These are phyloP conservation scores for Paramyrothecium roridum DNA, from an alignment of 2,329 filamentous ascomycete species.

Conservation along the genomic window DNA sequence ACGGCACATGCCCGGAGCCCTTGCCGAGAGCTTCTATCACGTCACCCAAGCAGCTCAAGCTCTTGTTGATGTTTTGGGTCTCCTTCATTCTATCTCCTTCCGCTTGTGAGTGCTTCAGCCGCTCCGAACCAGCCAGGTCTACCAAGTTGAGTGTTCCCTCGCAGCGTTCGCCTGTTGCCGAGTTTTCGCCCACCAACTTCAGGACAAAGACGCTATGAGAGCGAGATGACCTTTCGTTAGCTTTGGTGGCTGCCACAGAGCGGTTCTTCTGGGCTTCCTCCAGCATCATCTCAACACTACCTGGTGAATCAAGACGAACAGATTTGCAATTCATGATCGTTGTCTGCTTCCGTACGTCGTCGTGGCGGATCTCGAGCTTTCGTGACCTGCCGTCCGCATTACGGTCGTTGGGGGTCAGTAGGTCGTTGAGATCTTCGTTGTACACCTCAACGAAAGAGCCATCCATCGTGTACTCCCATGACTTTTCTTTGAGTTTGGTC, in stretches of 20 bases:
- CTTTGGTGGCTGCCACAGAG: conserved; percentile 93
- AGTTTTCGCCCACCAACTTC: conserved; percentile 69
- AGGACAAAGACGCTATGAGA: conserved; percentile 97
- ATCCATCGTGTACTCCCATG: conserved; percentile 92
- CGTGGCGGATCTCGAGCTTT: conserved; percentile 87
- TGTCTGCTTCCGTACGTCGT: conserved; percentile 77
- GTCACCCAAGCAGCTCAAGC: conserved; percentile 85
- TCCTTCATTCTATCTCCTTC: conserved; percentile 87
- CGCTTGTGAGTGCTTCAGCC: conserved; percentile 80
- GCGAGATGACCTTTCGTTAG: conserved; percentile 90
- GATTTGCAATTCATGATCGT: conserved; percentile 76
- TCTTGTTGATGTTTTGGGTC: conserved; percentile 97
- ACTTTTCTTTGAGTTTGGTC: conserved; percentile 78
- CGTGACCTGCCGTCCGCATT: conserved; percentile 69
- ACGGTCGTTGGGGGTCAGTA: conserved; percentile 59
- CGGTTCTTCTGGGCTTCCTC: conserved; percentile 79
- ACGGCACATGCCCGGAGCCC: conserved; percentile 82
- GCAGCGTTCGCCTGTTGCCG: conserved; percentile 74
- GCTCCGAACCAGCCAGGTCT: conserved; percentile 89
- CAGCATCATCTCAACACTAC: conserved; percentile 77
- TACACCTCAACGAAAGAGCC: conserved; percentile 97
- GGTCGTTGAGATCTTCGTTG: conserved; percentile 93
- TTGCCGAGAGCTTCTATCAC: conserved; percentile 91
- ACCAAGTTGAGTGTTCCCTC: conserved; percentile 95
- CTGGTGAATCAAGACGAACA: conserved; percentile 73